phyloP scores from a whole-genome alignment of 345 rosid species.

The Acer saccharum region DNA sequence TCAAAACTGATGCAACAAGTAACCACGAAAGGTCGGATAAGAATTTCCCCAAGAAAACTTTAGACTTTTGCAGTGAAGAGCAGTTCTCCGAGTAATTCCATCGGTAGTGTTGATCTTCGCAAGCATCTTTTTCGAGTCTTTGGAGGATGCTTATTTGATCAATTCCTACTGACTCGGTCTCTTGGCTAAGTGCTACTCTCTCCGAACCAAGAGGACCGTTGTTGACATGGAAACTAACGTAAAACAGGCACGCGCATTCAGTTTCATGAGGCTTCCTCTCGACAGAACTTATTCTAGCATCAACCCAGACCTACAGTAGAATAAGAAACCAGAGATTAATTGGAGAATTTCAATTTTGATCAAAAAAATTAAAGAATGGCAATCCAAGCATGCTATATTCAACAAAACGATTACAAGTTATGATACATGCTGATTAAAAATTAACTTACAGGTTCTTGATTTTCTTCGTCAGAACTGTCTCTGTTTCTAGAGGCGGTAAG shows the following conservation, averaged over 20 bases:
- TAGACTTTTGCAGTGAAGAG: conserved; percentile 45
- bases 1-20: conserved; percentile 64
- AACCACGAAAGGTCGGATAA: conserved; percentile 67
- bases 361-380: not conserved
- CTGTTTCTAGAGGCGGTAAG: conserved; percentile 31
- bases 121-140: conserved; percentile 46
- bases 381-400: not conserved
- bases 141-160: conserved; percentile 67
- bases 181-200: conserved; percentile 50
- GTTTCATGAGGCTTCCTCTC: conserved; percentile 74
- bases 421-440: not conserved
- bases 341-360: not conserved
- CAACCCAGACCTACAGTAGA: conserved; percentile 64
- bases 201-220: conserved; percentile 64
- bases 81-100: conserved; percentile 76
- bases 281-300: conserved; percentile 75
- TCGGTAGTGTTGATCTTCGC: conserved; percentile 50
- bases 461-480: conserved; percentile 33
- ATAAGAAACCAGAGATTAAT: conserved; percentile 11
- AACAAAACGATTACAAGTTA: not conserved
- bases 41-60: conserved; percentile 66
- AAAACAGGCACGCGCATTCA: conserved; percentile 64
- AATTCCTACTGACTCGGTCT: conserved; percentile 47
- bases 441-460: conserved; percentile 43
- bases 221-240: conserved; percentile 53